These are phyloP conservation scores for Aspergillus baeticus DNA, from an alignment of 495 filamentous ascomycete species.

Conservation along the genomic window DNA sequence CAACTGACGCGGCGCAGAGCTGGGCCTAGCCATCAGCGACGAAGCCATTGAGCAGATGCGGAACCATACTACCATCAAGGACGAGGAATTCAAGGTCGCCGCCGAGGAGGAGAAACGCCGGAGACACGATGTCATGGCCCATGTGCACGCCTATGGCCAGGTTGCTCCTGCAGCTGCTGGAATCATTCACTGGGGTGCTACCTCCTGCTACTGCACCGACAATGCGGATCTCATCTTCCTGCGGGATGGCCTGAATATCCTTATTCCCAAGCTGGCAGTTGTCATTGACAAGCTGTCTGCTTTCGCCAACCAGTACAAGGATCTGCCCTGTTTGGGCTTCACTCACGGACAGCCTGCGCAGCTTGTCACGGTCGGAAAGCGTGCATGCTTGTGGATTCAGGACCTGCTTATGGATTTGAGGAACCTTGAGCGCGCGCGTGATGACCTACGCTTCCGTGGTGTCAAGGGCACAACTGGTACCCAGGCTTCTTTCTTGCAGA, in stretches of 20 bases:
- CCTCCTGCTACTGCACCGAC: conserved; percentile 70
- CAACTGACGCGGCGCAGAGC: conserved; percentile 35
- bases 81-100: conserved; percentile 76
- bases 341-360: conserved; percentile 85
- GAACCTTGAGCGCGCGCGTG: conserved; percentile 72
- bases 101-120: conserved; percentile 77
- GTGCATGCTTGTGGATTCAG: conserved; percentile 79
- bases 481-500: conserved; percentile 76
- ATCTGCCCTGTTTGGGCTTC: conserved; percentile 63
- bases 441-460: conserved; percentile 80
- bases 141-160: conserved; percentile 72
- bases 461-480: conserved; percentile 78
- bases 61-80: conserved; percentile 66
- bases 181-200: conserved; percentile 81
- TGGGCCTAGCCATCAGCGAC: conserved; percentile 58
- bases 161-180: conserved; percentile 79
- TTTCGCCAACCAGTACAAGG: conserved; percentile 79
- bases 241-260: conserved; percentile 68
- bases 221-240: conserved; percentile 88
- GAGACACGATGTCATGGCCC: conserved; percentile 69
- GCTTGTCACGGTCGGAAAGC: conserved; percentile 76
- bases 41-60: conserved; percentile 77
- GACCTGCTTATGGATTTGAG: conserved; percentile 85
- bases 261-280: conserved; percentile 82
- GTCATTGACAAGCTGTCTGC: conserved; percentile 76